Evolutionary conservation across 495 filamentous ascomycete genomes (phyloP).

Genomic region (Annulohypoxylon bovei): DNA sequence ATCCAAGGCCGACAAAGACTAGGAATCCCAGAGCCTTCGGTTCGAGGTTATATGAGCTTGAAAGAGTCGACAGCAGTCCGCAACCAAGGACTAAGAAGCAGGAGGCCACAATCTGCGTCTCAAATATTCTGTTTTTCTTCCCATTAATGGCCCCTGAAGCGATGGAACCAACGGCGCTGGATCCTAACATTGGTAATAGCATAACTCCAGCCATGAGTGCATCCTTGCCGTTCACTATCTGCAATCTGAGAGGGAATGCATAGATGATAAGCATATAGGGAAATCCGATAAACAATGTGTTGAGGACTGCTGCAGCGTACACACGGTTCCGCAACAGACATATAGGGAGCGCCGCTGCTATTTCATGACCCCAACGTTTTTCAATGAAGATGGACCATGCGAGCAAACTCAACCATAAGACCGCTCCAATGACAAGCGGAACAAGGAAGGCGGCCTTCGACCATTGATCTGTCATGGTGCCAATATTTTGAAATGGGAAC

Average conservation of each 20-base stretch:
- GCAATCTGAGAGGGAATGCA: slow-evolving; percentile 66
- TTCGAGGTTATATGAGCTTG: slow-evolving; percentile 43
- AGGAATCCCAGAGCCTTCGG: slow-evolving; percentile 55
- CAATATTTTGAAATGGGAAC: slow-evolving; percentile 67
- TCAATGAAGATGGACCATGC: slow-evolving; percentile 53
- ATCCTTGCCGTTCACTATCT: slow-evolving; percentile 63
- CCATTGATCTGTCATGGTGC: slow-evolving; percentile 54
- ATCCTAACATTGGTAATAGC: slow-evolving; percentile 66
- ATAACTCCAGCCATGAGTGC: slow-evolving; percentile 64
- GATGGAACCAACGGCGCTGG: slow-evolving; percentile 57
- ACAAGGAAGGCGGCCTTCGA: slow-evolving; percentile 53
- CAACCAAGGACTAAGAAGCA: slow-evolving; percentile 53
- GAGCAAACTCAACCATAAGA: slow-evolving; percentile 55
- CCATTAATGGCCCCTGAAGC: slow-evolving; percentile 52
- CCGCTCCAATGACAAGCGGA: slow-evolving; percentile 54
- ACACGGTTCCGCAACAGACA: slow-evolving; percentile 53
- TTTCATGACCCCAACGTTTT: slow-evolving; percentile 37
- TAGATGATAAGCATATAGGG: slow-evolving; percentile 65
- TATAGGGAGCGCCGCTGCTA: slow-evolving; percentile 56
- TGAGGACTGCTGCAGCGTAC: slow-evolving; percentile 52
- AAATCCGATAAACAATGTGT: slow-evolving; percentile 63
- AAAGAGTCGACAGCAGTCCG: slow-evolving; percentile 50
- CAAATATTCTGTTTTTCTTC: slow-evolving; percentile 46
- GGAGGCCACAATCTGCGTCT: slow-evolving; percentile 49
- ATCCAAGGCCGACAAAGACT: slow-evolving; percentile 58